These are phyloP conservation scores for Cladosporium sp. DNA, from an alignment of 2,329 filamentous ascomycete genomes.

Conservation along the genomic window DNA sequence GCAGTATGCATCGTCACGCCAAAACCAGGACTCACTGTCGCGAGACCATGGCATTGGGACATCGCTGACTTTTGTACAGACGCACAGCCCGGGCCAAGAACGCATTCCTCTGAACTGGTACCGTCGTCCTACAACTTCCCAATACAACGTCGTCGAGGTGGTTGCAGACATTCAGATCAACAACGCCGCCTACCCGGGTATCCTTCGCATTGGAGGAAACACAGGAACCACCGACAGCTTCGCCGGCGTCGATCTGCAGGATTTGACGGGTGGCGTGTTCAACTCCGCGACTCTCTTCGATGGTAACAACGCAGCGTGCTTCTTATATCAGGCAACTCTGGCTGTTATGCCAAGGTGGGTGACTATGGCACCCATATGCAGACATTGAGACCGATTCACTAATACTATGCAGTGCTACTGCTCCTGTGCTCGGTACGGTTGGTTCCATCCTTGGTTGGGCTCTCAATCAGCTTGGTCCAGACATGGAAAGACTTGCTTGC, in stretches of 20 bases:
- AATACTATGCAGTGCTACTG: background rate
- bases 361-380: too few species aligned
- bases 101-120: constrained; percentile 36
- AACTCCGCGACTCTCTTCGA: constrained; percentile 36
- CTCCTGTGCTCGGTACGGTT: background rate
- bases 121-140: constrained; percentile 36
- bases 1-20: too few species aligned
- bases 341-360: background rate
- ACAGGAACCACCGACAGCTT: constrained; percentile 32
- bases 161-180: background rate
- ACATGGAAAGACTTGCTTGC: background rate
- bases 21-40: too few species aligned
- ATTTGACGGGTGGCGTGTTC: constrained; percentile 45
- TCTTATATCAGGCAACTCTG: constrained; percentile 29
- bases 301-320: constrained; percentile 41
- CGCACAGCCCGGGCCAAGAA: constrained; percentile 28
- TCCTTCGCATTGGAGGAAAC: background rate
- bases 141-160: constrained; percentile 22
- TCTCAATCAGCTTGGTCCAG: background rate
- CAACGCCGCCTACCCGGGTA: constrained; percentile 8
- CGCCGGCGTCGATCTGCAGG: constrained; percentile 36
- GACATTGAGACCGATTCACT: too few species aligned
- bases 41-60: too few species aligned
- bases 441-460: background rate
- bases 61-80: background rate